phyloP scores from a whole-genome alignment of 371 early-diverging fungal species.

The Zychaea mexicana region DNA sequence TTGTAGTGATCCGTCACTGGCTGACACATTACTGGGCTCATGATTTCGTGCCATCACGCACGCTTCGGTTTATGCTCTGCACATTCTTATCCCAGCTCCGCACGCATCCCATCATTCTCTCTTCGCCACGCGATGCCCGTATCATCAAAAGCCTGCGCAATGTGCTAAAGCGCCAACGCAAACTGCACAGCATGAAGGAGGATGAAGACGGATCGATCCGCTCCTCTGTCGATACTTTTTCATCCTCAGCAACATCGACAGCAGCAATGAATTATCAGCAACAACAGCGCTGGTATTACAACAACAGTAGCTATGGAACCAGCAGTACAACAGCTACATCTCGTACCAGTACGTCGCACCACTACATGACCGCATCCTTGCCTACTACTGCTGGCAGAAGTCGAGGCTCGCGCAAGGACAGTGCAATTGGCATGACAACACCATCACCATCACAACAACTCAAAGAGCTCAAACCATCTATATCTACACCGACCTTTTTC shows the following conservation, averaged over 20 bases:
- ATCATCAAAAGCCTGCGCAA: constrained; percentile 42
- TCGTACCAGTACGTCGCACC: too few species aligned
- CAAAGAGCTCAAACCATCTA: constrained; percentile 19
- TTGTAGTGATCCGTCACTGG: constrained; percentile 57
- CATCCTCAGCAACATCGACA: background rate
- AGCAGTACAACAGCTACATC: background rate
- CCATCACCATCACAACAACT: background rate
- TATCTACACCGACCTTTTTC: constrained; percentile 26
- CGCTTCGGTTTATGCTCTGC: constrained; percentile 47
- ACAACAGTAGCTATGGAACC: background rate
- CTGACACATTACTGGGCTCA: constrained; percentile 48
- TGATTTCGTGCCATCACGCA: constrained; percentile 46
- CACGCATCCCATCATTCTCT: constrained; percentile 35
- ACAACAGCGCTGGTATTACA: background rate
- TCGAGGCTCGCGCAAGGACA: constrained; percentile 29
- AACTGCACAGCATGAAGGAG: constrained; percentile 8
- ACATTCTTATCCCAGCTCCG: constrained; percentile 50
- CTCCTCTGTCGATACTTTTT: background rate
- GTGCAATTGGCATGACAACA: constrained; percentile 30
- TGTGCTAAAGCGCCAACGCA: constrained; percentile 45
- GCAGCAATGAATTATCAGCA: too few species aligned
- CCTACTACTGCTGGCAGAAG: background rate
- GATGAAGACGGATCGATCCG: constrained; percentile 4
- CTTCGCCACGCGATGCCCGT: constrained; percentile 45
- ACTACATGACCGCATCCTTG: background rate